Conservation (phyloP, 345 rosid species). For the Raphanus raphanistrum region DNA sequence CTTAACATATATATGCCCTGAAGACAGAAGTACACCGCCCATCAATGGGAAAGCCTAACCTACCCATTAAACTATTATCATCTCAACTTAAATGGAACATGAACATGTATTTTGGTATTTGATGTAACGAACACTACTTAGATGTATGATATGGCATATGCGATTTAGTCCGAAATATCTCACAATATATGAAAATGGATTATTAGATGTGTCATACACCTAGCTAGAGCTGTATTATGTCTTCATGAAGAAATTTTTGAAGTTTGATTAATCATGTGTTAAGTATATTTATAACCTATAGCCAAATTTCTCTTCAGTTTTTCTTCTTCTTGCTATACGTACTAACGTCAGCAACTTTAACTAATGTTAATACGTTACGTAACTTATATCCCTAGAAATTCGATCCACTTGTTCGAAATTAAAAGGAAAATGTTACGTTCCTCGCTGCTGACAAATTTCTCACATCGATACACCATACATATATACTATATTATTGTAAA, state of each 20-base stretch:
- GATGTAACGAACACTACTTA: neutral
- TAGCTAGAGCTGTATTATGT: too few species aligned
- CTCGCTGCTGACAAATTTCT: neutral
- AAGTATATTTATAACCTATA: too few species aligned
- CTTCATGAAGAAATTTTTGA: too few species aligned
- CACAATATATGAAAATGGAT: neutral
- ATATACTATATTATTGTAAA: neutral
- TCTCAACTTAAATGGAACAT: neutral
- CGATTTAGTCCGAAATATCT: neutral
- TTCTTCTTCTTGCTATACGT: neutral
- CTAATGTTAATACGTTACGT: neutral
- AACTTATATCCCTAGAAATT: neutral
- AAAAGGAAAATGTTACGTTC: neutral
- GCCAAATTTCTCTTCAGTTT: too few species aligned
- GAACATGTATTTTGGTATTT: neutral
- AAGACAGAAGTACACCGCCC: neutral
- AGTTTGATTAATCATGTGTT: too few species aligned
- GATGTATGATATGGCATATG: neutral
- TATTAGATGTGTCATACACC: neutral
- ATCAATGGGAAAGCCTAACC: neutral
- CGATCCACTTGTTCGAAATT: neutral
- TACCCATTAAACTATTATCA: neutral
- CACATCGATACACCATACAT: neutral
- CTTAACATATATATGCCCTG: neutral
- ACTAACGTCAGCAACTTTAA: neutral